These are phyloP conservation scores for Neurospora tetrasperma DNA, from an alignment of 495 filamentous ascomycete genomes.

Conservation along the genomic window DNA sequence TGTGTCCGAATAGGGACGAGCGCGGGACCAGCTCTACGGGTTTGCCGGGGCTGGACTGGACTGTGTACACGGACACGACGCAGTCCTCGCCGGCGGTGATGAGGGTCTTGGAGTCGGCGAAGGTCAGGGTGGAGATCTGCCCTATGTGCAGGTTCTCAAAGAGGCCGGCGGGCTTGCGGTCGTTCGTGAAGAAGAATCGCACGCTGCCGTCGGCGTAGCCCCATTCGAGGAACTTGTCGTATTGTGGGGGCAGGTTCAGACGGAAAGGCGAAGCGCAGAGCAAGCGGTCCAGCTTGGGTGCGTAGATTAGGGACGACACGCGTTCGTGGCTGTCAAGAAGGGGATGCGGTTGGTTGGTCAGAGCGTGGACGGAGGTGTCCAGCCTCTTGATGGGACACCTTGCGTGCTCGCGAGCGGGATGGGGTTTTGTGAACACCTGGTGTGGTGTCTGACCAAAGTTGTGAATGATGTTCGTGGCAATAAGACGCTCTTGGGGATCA, in stretches of 20 bases:
- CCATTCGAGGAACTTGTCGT: conserved; percentile 93
- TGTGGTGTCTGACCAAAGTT: conserved; percentile 97
- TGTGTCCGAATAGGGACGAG: conserved; percentile 80
- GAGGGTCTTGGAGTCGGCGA: conserved; percentile 81
- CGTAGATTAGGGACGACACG: conserved; percentile 70
- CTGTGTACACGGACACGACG: conserved; percentile 72
- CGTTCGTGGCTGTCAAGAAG: conserved; percentile 73
- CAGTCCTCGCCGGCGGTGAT: conserved; percentile 89
- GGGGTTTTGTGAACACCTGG: conserved; percentile 78
- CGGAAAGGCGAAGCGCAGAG: conserved; percentile 74
- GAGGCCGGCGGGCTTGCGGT: conserved; percentile 51
- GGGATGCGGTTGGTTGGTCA: conserved; percentile 73
- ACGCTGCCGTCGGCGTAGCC: conserved; percentile 89
- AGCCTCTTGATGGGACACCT: conserved; percentile 53
- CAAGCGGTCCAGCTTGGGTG: conserved; percentile 67
- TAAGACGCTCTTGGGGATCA: conserved; percentile 72
- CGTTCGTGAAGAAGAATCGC: conserved; percentile 72
- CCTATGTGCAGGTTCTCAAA: conserved; percentile 90
- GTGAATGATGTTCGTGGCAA: conserved; percentile 91
- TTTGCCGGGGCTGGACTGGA: conserved; percentile 45
- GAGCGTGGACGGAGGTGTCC: conserved; percentile 64
- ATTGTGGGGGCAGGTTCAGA: conserved; percentile 75
- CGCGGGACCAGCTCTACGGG: conserved; percentile 71
- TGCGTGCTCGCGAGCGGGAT: conserved; percentile 60
- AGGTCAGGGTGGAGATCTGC: conserved; percentile 68